These are phyloP conservation scores for Curvularia sp. DNA, from an alignment of 2,329 filamentous ascomycete genomes.

Conservation along the genomic window DNA sequence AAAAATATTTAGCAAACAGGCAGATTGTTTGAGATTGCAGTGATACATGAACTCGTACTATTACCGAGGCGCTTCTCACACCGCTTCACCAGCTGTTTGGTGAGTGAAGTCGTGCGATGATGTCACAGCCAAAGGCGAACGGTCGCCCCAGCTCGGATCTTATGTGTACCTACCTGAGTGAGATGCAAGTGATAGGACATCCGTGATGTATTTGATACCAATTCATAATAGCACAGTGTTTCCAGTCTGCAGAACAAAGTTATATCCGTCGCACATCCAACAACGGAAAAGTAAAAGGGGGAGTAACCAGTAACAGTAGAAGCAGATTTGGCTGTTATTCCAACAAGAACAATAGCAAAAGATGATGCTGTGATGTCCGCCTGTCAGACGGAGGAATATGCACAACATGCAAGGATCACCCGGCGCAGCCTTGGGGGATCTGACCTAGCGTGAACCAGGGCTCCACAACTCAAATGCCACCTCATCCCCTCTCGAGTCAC, in stretches of 20 bases:
- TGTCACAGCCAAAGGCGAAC: background rate
- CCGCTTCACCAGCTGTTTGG: background rate
- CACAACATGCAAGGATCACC: background rate
- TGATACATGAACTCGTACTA: background rate
- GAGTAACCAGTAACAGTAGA: too few relatives aligned
- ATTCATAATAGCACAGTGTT: too few relatives aligned
- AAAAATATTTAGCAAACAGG: background rate
- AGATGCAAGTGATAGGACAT: background rate
- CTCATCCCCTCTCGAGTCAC: background rate
- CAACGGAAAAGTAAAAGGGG: too few relatives aligned
- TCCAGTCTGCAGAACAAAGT: too few relatives aligned
- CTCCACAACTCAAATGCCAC: background rate
- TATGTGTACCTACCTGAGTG: too few relatives aligned
- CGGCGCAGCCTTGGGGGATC: background rate
- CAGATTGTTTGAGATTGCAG: background rate
- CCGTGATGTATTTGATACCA: background rate
- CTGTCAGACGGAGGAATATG: background rate
- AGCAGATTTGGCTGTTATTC: background rate
- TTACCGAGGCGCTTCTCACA: background rate
- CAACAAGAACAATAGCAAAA: background rate
- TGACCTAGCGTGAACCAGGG: background rate
- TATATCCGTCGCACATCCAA: too few relatives aligned
- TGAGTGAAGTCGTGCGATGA: background rate
- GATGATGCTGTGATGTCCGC: background rate
- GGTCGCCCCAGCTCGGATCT: background rate